These are phyloP conservation scores for Cercophora sp. DNA, from an alignment of 495 filamentous ascomycete genomes.

Conservation along the genomic window DNA sequence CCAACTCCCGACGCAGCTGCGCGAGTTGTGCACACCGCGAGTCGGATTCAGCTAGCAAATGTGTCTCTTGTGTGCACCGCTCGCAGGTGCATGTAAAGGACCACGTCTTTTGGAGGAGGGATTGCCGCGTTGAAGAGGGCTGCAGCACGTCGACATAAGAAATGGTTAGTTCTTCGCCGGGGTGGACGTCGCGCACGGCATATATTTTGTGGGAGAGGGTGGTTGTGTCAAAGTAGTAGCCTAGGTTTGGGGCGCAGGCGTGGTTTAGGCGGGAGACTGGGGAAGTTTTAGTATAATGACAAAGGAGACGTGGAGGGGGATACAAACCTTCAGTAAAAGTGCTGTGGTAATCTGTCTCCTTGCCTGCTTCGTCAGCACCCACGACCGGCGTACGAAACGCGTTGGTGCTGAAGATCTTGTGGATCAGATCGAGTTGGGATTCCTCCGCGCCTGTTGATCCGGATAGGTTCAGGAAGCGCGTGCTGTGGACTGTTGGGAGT, in stretches of 20 bases:
- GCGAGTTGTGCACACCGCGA: slow-evolving; percentile 23
- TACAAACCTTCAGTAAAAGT: slow-evolving; percentile 25
- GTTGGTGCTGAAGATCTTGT: slow-evolving; percentile 31
- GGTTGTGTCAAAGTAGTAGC: slow-evolving; percentile 33
- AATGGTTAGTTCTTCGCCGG: slow-evolving; percentile 30
- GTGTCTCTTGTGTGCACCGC: slow-evolving; percentile 27
- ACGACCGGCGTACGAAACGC: slow-evolving; percentile 25
- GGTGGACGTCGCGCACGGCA: slow-evolving; percentile 26
- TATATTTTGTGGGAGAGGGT: slow-evolving; percentile 28
- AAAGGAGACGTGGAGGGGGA: too few relatives aligned
- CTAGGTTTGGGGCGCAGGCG: slow-evolving; percentile 32
- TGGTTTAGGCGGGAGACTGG: slow-evolving; percentile 36
- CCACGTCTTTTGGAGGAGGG: slow-evolving; percentile 27
- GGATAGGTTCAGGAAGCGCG: slow-evolving; percentile 24
- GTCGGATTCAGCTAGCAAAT: slow-evolving; percentile 29
- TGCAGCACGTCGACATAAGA: slow-evolving; percentile 34
- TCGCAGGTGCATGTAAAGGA: slow-evolving; percentile 33
- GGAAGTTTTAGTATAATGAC: too few relatives aligned
- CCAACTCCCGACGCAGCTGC: slow-evolving; percentile 26
- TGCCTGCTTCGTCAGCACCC: slow-evolving; percentile 12
- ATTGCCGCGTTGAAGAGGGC: slow-evolving; percentile 19
- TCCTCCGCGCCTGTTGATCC: slow-evolving; percentile 9
- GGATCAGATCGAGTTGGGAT: slow-evolving; percentile 17
- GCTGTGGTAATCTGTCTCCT: slow-evolving; percentile 26
- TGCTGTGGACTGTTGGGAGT: slow-evolving; percentile 22